Percentiles rank a stretch among this genome's conserved stretches.
These are phyloP conservation scores for Clavaria fumosa DNA, from an alignment of 768 basidiomycete genomes.

Conservation along the genomic window DNA sequence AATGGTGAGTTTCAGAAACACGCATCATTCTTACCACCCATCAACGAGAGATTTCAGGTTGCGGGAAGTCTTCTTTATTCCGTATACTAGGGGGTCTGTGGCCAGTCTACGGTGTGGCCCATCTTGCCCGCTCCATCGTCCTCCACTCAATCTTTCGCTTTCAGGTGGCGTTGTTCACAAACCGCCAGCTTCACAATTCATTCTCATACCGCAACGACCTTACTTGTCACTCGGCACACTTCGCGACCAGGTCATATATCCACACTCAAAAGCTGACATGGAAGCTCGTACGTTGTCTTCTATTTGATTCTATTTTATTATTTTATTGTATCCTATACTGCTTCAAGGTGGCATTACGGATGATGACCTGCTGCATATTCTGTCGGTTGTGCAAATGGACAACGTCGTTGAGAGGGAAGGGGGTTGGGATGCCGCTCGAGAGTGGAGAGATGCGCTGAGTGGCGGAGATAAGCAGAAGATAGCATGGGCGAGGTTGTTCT, in stretches of 20 bases:
- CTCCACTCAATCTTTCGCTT: no score
- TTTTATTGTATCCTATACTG: not conserved
- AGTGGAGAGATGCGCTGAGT: constrained; percentile 88
- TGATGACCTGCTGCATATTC: constrained; percentile 49
- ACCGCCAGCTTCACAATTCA: constrained; percentile 77
- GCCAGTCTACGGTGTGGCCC: constrained; percentile 47
- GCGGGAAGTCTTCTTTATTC: constrained; percentile 85
- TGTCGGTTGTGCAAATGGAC: constrained; percentile 73
- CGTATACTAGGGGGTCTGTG: constrained; percentile 95
- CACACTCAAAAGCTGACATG: constrained; percentile 75
- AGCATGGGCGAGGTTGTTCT: constrained; percentile 93
- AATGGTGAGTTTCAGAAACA: constrained; percentile 42
- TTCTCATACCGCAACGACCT: constrained; percentile 90
- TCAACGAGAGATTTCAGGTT: constrained; percentile 46
- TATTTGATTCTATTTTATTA: constrained; percentile 5
- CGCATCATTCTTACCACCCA: constrained; percentile 4
- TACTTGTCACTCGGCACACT: constrained; percentile 90
- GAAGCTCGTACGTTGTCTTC: constrained; percentile 37
- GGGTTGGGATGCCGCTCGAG: constrained; percentile 82
- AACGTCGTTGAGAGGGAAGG: constrained; percentile 84
- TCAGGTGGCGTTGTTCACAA: constrained; percentile 67
- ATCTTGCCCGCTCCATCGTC: no score
- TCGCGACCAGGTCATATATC: constrained; percentile 94
- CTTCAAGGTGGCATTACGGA: constrained; percentile 55
- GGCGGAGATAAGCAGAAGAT: constrained; percentile 97